Evolutionary conservation across 2,329 filamentous ascomycete genomes (phyloP).

Genomic region (Coniochaeta ligniaria): DNA sequence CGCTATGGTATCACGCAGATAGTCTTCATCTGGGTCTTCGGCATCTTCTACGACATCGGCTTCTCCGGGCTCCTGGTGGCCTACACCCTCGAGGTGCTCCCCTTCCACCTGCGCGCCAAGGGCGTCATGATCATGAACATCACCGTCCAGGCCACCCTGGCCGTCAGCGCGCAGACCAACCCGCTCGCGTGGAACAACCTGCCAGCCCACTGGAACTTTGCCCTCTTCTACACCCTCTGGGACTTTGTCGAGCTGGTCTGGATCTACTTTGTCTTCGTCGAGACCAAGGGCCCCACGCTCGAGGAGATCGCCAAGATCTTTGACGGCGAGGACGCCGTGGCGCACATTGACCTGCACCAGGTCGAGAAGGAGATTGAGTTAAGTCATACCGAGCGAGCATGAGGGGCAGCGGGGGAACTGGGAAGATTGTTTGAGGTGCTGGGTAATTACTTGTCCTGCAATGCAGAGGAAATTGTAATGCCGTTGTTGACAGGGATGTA

Average conservation of each 20-base stretch:
- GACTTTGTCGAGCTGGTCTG: constrained; percentile 53
- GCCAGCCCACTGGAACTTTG: constrained; percentile 56
- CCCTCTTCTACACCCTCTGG: constrained; percentile 60
- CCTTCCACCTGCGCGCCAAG: constrained; percentile 50
- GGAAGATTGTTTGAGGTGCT: neutral
- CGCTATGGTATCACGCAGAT: constrained; percentile 32
- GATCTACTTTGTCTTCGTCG: constrained; percentile 60
- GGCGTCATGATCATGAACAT: constrained; percentile 60
- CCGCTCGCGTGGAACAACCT: constrained; percentile 54
- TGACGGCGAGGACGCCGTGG: constrained; percentile 54
- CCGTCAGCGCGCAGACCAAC: constrained; percentile 57
- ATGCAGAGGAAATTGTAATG: no score
- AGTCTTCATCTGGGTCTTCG: constrained; percentile 52
- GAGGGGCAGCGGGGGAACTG: constrained; percentile 18
- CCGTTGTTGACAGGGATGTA: no score
- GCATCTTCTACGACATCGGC: constrained; percentile 52
- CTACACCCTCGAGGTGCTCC: constrained; percentile 52
- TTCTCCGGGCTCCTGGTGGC: constrained; percentile 51
- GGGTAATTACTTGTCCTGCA: no score
- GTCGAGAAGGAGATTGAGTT: constrained; percentile 45
- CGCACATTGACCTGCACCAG: constrained; percentile 45
- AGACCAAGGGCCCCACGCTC: constrained; percentile 64
- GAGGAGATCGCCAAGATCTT: constrained; percentile 67
- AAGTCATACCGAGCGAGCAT: constrained; percentile 14
- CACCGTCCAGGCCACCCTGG: constrained; percentile 52